Percentiles rank a stretch among this genome's conserved stretches.
Evolutionary conservation across 768 basidiomycete genomes (phyloP).

Genomic region (Rickenella mellea): DNA sequence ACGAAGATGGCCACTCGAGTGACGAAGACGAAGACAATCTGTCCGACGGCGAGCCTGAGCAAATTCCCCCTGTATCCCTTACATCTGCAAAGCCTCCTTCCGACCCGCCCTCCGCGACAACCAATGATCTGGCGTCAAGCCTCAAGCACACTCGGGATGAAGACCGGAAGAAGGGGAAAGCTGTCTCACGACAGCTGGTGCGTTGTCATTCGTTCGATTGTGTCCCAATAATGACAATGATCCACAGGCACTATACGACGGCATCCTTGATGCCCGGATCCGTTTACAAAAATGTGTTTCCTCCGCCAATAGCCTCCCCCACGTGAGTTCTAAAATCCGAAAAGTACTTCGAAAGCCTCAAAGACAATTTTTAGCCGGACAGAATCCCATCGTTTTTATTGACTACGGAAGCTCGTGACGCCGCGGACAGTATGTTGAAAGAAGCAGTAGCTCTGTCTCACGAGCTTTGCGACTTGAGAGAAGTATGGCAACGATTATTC

Average conservation of each 20-base stretch:
- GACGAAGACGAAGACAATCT: constrained; percentile 15
- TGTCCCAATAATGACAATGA: not conserved
- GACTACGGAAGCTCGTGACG: constrained; percentile 30
- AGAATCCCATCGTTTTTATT: too few species aligned
- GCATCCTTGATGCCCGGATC: constrained; percentile 84
- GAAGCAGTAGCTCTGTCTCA: constrained; percentile 55
- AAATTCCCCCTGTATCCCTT: too few species aligned
- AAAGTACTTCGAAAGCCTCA: too few species aligned
- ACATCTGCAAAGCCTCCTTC: too few species aligned
- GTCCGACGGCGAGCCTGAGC: too few species aligned
- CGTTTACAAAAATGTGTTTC: constrained; percentile 74
- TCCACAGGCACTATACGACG: constrained; percentile 72
- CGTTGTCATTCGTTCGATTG: constrained; percentile 17
- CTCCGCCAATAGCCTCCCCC: constrained; percentile 57
- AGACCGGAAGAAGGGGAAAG: constrained; percentile 75
- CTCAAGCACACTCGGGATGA: constrained; percentile 54
- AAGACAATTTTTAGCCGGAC: too few species aligned
- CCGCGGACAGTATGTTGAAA: constrained; percentile 43
- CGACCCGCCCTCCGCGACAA: too few species aligned
- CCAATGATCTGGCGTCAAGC: constrained; percentile 42
- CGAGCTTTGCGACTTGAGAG: constrained; percentile 60
- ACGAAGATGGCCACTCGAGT: constrained; percentile 17
- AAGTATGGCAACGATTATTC: constrained; percentile 42
- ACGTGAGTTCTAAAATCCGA: too few species aligned
- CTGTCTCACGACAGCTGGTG: constrained; percentile 77